Base-by-base conservation (phyloP, 495 filamentous ascomycete species). In the Penicillium mononematosum region DNA sequence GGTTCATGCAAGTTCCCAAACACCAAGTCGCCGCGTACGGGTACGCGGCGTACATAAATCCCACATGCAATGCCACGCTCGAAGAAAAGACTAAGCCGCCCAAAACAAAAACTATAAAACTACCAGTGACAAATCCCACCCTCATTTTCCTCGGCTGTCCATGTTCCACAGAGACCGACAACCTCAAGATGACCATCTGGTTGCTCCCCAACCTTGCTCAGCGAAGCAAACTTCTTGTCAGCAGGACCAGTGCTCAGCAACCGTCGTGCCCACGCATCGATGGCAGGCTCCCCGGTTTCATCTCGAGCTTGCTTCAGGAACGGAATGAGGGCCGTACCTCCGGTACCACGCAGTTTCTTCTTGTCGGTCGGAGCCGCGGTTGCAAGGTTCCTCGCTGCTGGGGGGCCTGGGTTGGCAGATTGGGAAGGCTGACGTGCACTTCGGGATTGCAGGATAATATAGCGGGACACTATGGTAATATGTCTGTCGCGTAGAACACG, bases 281-380 rank as follows among this genome's bases (percentile, higher is more conserved):
- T 85, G 10, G 92, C 89, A 9, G 91, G 90, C 70, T 98, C 94
- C 41, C 91, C 89, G 0, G 93, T 98, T 77, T 99, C 94, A 66
- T 98, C 93, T 4, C 93, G 81, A 3, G 93, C 92, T 70, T 98
- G 93, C 67, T 96, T 96, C 50, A 98, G 76, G 68, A 98, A 98
- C 0, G 92, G 89, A 53, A 97, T 96, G 58, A 98, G 74, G 2
- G 91, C 88, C 0, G 93, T 97, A 8, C 93, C 93, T 20, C 94
- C 94, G 0, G 94, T 98, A 22, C 94, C 94, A 34, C 86, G 89
- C 0, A 98, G 79, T 56, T 86, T 88, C 59, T 83, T 83, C 42
- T 64, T 72, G 34, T 68, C 70, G 11, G 60, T 58, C 31, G 74
- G 74, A 55, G 66, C 70, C 1, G 78, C 81, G 0, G 82, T 85